A percentile compares a stretch with the other conserved stretches of the same genome.
Evolutionary conservation across 805 yeast species (phyloP).

Genomic region (Scheffersomyces ergatensis): DNA sequence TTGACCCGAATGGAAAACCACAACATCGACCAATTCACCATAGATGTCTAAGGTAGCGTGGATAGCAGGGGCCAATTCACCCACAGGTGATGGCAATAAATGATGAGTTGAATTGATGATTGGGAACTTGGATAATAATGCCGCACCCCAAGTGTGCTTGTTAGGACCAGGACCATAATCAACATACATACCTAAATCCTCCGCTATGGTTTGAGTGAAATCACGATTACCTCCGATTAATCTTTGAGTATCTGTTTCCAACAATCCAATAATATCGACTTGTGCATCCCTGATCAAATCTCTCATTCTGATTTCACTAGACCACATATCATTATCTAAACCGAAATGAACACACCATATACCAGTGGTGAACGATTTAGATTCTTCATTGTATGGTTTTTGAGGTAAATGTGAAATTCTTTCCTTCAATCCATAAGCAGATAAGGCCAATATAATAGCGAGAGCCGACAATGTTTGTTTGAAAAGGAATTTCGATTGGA

Average conservation of each 20-base stretch:
- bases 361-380: slow-evolving; percentile 84
- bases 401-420: slow-evolving; percentile 47
- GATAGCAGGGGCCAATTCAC: slow-evolving; percentile 97
- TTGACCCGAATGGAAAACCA: slow-evolving; percentile 97
- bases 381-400: slow-evolving; percentile 47
- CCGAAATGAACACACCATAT: slow-evolving; percentile 99
- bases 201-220: slow-evolving; percentile 85
- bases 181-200: slow-evolving; percentile 89
- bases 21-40: slow-evolving; percentile 83
- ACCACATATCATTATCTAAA: slow-evolving; percentile 97
- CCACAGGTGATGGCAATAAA: slow-evolving; percentile 92
- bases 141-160: slow-evolving; percentile 98
- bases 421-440: slow-evolving; percentile 57
- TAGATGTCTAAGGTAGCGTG: slow-evolving; percentile 93
- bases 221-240: slow-evolving; percentile 95
- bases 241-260: slow-evolving; percentile 93
- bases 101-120: slow-evolving; percentile 88
- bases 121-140: slow-evolving; percentile 90
- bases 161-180: slow-evolving; percentile 98
- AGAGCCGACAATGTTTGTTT: slow-evolving; percentile 27
- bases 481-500: slow-evolving; percentile 1
- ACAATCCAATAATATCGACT: slow-evolving; percentile 83
- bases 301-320: slow-evolving; percentile 86
- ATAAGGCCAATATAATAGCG: slow-evolving; percentile 46
- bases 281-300: slow-evolving; percentile 81